Percentiles rank a stretch among this genome's conserved stretches.
Evolutionary conservation across 257 asterid genomes (phyloP).

Genomic region (Rauvolfia tetraphylla): DNA sequence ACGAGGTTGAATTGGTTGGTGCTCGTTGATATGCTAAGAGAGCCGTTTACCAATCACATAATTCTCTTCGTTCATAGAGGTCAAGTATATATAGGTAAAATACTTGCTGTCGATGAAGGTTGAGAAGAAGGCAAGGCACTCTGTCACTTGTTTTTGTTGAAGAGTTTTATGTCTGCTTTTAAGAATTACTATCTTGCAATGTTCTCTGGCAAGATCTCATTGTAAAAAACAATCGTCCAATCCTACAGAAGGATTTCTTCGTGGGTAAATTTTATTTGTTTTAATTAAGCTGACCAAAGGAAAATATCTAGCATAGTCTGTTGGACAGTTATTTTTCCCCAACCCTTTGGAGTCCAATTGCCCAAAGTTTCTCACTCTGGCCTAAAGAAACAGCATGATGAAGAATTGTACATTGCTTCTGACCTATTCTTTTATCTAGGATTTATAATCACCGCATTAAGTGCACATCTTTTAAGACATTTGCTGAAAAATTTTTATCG

Average conservation of each 20-base stretch:
- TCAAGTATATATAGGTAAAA: not conserved
- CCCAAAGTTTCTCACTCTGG: not conserved
- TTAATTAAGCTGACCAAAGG: too few species aligned
- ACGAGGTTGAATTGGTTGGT: slow-evolving; percentile 59
- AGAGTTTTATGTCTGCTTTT: too few species aligned
- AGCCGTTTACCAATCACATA: not conserved
- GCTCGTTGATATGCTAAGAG: slow-evolving; percentile 27
- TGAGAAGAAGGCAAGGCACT: too few species aligned
- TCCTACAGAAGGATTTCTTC: not conserved
- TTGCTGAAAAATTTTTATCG: too few species aligned
- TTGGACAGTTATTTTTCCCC: too few species aligned
- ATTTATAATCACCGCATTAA: not conserved
- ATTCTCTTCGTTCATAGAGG: not conserved
- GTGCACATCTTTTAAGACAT: not conserved
- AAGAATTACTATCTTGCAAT: too few species aligned
- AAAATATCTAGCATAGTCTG: too few species aligned
- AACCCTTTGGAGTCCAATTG: not conserved
- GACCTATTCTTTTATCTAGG: not conserved
- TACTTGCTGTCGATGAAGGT: not conserved
- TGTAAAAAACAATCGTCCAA: not conserved
- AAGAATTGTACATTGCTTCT: not conserved
- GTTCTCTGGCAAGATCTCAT: not conserved
- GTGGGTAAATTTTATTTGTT: too few species aligned
- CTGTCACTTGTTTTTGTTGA: too few species aligned
- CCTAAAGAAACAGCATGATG: not conserved